These are phyloP conservation scores for Epithemia pelagica DNA, from an alignment of 108 stramenopile species.

Conservation along the genomic window DNA sequence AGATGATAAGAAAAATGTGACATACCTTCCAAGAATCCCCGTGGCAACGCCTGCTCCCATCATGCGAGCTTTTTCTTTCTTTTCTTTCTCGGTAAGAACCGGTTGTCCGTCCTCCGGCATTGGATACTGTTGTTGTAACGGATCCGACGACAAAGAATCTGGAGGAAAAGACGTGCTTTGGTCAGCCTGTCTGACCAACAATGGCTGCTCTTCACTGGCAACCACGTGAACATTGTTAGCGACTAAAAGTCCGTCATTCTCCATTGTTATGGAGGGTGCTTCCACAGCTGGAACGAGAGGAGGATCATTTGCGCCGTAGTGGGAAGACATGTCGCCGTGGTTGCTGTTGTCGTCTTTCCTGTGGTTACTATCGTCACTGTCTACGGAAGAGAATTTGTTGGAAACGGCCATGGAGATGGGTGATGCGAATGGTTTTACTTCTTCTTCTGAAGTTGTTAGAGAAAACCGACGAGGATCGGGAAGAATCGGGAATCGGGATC, in stretches of 20 bases:
- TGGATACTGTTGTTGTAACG: background rate
- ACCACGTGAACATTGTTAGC: background rate
- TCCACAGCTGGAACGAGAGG: background rate
- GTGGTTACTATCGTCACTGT: no score
- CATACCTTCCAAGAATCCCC: slow-evolving; percentile 21
- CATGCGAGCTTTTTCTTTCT: background rate
- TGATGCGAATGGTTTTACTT: no score
- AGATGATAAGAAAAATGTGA: no score
- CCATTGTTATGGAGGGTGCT: no score
- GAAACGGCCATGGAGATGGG: background rate
- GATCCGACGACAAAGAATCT: background rate
- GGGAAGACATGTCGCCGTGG: background rate
- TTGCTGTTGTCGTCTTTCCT: slow-evolving; percentile 2
- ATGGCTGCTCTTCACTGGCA: background rate
- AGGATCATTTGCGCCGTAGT: background rate
- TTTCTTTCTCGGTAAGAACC: slow-evolving; percentile 15
- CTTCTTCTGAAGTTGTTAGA: no score
- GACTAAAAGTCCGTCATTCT: background rate
- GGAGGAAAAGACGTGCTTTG: no score
- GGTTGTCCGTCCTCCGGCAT: slow-evolving; percentile 7
- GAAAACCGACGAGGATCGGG: no score
- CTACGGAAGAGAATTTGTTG: background rate
- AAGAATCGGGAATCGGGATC: no score
- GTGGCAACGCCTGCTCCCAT: slow-evolving; percentile 31
- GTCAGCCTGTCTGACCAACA: background rate